phyloP scores from a whole-genome alignment of 2,329 filamentous ascomycete genomes.

The Lasiodiplodia theobromae region DNA sequence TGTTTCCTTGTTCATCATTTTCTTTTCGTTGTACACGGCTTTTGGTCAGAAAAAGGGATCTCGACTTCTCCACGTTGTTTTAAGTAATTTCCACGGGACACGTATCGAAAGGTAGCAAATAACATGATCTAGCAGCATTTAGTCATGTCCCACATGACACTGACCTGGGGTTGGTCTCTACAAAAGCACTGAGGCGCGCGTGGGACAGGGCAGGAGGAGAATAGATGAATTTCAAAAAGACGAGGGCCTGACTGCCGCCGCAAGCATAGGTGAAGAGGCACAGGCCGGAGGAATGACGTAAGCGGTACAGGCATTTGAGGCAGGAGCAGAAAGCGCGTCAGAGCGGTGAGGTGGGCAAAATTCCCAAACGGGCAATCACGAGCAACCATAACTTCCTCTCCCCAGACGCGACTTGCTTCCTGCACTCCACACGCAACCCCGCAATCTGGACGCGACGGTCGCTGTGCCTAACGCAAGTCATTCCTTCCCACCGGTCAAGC shows the following conservation, averaged over 20 bases:
- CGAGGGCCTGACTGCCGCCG: neutral
- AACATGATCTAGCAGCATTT: slow-evolving; percentile 19
- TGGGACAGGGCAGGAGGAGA: neutral
- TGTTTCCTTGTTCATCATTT: neutral
- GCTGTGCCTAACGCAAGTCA: neutral
- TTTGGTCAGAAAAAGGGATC: slow-evolving; percentile 23
- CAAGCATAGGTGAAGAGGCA: neutral
- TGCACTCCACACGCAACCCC: neutral
- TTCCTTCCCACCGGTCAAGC: neutral
- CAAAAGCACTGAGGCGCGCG: neutral
- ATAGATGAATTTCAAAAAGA: neutral
- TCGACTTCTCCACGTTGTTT: neutral
- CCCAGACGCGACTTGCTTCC: neutral
- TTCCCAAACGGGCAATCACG: neutral
- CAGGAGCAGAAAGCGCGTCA: slow-evolving; percentile 3
- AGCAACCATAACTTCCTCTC: neutral
- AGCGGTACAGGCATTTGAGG: neutral
- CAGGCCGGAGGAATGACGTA: neutral
- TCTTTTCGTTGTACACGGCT: slow-evolving; percentile 5
- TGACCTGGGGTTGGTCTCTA: neutral
- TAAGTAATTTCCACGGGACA: slow-evolving; percentile 10
- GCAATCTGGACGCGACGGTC: neutral
- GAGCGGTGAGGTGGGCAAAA: neutral
- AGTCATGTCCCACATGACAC: neutral
- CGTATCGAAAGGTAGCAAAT: slow-evolving; percentile 26